These are phyloP conservation scores for Yamadazyma blattariae DNA, from an alignment of 1,139 yeast genomes.

Conservation along the genomic window DNA sequence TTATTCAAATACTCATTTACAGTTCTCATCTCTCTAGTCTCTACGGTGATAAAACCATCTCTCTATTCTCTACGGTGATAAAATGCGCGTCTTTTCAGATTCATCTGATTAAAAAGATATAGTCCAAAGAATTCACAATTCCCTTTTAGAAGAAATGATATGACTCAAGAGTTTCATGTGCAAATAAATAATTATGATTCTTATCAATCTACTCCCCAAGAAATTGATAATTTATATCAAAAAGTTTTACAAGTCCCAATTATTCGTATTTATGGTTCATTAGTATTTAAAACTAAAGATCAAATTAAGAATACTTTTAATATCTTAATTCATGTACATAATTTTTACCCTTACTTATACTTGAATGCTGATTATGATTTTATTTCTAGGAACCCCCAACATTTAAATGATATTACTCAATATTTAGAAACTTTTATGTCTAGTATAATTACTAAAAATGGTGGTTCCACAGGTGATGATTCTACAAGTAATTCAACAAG, in stretches of 20 bases:
- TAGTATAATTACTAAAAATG: conserved; percentile 12
- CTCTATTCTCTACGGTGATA: no score
- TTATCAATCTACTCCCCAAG: conserved; percentile 47
- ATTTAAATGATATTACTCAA: conserved; percentile 13
- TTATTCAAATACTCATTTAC: no score
- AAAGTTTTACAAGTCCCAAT: conserved; percentile 62
- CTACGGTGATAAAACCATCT: no score
- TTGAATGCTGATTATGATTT: conserved; percentile 41
- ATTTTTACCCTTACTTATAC: conserved; percentile 77
- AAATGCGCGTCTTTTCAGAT: no score
- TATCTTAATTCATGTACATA: conserved; percentile 68
- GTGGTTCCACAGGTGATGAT: no score
- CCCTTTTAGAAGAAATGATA: neutral
- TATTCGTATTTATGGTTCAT: conserved; percentile 66
- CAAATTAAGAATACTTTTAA: conserved; percentile 15
- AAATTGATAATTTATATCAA: conserved; percentile 29
- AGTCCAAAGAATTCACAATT: no score
- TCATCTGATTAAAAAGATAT: no score
- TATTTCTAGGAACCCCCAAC: conserved; percentile 7
- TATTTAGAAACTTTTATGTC: conserved; percentile 20
- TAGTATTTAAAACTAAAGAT: conserved; percentile 13
- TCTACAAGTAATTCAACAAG: no score
- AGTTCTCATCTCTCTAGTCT: no score
- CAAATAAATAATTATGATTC: conserved; percentile 63
- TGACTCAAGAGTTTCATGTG: conserved; percentile 15